These are phyloP conservation scores for Pelagophyceae sp. DNA, from an alignment of 352 stramenopile species.

Conservation along the genomic window DNA sequence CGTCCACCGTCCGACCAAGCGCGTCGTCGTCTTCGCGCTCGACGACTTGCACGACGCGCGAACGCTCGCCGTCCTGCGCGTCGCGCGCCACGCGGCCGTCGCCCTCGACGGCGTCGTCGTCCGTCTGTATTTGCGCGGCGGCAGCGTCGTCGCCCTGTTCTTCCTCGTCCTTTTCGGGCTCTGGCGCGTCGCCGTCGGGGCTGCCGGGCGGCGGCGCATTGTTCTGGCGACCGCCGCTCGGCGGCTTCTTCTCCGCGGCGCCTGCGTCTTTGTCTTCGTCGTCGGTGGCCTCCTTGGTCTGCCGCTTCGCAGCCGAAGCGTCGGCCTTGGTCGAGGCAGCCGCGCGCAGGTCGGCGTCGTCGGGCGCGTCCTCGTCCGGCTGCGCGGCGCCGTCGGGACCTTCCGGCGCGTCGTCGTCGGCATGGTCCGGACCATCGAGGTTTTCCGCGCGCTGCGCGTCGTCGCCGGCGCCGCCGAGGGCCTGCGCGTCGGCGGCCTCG, in stretches of 20 bases:
- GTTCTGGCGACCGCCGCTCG: constrained; percentile 35
- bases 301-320: constrained; percentile 44
- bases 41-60: constrained; percentile 28
- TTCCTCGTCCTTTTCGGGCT: constrained; percentile 38
- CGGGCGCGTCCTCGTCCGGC: constrained; percentile 31
- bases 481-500: constrained; percentile 25
- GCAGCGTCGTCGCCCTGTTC: constrained; percentile 20
- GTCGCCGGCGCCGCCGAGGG: constrained; percentile 18
- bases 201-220: constrained; percentile 37
- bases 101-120: constrained; percentile 30
- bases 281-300: constrained; percentile 49
- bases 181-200: constrained; percentile 36
- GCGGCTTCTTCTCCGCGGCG: constrained; percentile 35
- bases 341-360: too few relatives aligned
- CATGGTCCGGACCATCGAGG: neutral
- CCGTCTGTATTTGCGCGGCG: neutral
- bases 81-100: constrained; percentile 40
- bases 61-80: constrained; percentile 21
- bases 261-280: constrained; percentile 44
- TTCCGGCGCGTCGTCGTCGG: constrained; percentile 25
- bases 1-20: constrained; percentile 27
- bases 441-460: constrained; percentile 5
- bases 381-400: constrained; percentile 25
- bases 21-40: constrained; percentile 26
- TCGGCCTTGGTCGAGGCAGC: constrained; percentile 38